Percentiles rank a stretch among this genome's conserved stretches.
Evolutionary conservation across 2,329 filamentous ascomycete species (phyloP).

Genomic region (Ophiostoma sp.): DNA sequence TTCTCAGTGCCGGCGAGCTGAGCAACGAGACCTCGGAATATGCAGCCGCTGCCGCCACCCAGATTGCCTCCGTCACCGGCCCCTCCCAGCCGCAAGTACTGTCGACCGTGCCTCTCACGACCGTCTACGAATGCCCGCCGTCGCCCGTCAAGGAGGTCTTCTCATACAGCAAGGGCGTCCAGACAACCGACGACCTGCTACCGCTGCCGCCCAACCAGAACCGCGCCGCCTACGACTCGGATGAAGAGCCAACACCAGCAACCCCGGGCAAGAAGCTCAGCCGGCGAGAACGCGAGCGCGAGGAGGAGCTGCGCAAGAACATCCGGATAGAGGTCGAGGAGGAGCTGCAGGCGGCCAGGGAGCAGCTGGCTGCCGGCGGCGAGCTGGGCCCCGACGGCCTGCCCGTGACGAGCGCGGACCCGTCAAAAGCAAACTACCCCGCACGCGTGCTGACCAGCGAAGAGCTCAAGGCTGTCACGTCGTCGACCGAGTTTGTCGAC

Average conservation of each 20-base stretch:
- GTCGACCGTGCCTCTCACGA: constrained; percentile 66
- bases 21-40: constrained; percentile 68
- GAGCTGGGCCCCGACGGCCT: neutral
- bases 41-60: constrained; percentile 43
- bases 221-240: constrained; percentile 55
- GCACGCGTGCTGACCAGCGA: constrained; percentile 74
- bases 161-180: constrained; percentile 95
- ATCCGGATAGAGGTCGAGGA: constrained; percentile 88
- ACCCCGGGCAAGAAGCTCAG: constrained; percentile 69
- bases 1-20: constrained; percentile 73
- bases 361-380: constrained; percentile 41
- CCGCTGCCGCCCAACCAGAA: constrained; percentile 49
- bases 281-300: constrained; percentile 71
- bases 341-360: constrained; percentile 70
- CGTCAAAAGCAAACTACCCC: constrained; percentile 59
- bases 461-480: constrained; percentile 83
- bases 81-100: constrained; percentile 55
- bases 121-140: constrained; percentile 74
- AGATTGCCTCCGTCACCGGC: neutral
- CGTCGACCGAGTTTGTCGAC: constrained; percentile 87
- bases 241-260: constrained; percentile 54
- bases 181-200: constrained; percentile 75
- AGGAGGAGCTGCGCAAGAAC: constrained; percentile 83
- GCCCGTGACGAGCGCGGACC: constrained; percentile 38
- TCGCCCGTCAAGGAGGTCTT: constrained; percentile 76